These are phyloP conservation scores for Trichosporon asahii DNA, from an alignment of 1,284 basidiomycete species.

Conservation along the genomic window DNA sequence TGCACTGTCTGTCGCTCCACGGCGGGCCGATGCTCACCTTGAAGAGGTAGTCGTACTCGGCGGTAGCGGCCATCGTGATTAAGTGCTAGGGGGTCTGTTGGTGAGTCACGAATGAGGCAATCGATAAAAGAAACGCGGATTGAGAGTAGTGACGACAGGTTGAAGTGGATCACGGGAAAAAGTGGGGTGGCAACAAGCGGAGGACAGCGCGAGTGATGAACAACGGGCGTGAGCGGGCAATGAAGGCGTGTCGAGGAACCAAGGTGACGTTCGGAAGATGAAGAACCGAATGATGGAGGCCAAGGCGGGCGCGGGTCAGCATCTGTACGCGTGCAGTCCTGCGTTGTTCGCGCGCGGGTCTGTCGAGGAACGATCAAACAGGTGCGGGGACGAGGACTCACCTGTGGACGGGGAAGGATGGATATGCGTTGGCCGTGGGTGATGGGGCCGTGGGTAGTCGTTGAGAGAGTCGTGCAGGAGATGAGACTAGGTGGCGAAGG, in stretches of 20 bases:
- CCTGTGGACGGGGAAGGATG: neutral
- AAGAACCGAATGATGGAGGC: neutral
- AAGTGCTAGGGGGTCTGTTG: neutral
- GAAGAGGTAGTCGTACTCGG: conserved; percentile 97
- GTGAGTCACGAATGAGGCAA: neutral
- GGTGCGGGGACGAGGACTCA: neutral
- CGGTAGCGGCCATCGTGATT: conserved; percentile 55
- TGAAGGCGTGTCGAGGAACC: neutral
- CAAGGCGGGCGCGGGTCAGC: conserved; percentile 1
- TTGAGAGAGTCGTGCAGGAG: neutral
- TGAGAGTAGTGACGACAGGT: neutral
- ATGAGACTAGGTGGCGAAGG: neutral
- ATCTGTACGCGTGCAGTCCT: neutral
- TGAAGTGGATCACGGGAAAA: neutral
- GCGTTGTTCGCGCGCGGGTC: neutral
- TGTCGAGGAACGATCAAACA: neutral
- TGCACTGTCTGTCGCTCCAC: neutral
- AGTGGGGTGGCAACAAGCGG: neutral
- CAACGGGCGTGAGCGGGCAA: neutral
- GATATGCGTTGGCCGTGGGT: neutral
- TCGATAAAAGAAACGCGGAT: neutral
- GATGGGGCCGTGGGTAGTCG: neutral
- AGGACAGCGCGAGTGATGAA: neutral
- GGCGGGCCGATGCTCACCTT: conserved; percentile 54
- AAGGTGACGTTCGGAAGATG: neutral